phyloP scores from a whole-genome alignment of 2,329 filamentous ascomycete species.

The Trichoderma guizhouense region DNA sequence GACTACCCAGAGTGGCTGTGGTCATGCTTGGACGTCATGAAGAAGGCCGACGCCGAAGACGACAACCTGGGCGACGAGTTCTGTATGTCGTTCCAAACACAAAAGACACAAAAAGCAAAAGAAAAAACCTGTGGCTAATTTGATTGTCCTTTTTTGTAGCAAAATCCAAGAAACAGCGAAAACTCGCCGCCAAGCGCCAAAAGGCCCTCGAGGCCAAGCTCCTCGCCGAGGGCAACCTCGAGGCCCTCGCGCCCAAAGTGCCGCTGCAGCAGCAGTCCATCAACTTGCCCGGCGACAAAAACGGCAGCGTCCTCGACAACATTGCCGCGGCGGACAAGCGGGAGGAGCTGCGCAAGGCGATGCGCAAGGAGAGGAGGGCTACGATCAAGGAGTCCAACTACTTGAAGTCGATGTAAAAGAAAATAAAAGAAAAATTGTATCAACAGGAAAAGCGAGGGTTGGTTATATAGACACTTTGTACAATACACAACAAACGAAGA shows the following conservation, averaged over 20 bases:
- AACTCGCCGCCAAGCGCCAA: conserved; percentile 64
- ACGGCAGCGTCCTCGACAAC: conserved; percentile 42
- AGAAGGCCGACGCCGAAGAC: conserved; percentile 49
- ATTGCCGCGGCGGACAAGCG: conserved; percentile 50
- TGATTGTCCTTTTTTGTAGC: conserved; percentile 45
- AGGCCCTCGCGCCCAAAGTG: conserved; percentile 63
- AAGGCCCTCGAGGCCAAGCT: conserved; percentile 55
- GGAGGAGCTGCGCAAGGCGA: conserved; percentile 63
- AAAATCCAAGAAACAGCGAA: conserved; percentile 80
- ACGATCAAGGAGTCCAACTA: conserved; percentile 85
- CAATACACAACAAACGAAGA: neutral
- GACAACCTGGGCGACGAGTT: conserved; percentile 69
- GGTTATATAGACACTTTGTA: neutral
- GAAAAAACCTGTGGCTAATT: neutral
- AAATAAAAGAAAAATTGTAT: neutral
- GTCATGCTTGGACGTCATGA: conserved; percentile 63
- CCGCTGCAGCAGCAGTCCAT: conserved; percentile 75
- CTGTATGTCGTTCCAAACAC: conserved; percentile 55
- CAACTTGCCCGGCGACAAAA: conserved; percentile 59
- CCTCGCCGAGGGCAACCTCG: conserved; percentile 62
- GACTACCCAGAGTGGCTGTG: conserved; percentile 82
- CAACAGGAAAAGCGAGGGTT: neutral
- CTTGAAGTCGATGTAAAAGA: conserved; percentile 69
- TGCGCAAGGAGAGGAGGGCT: conserved; percentile 71
- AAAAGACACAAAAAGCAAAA: neutral